Evolutionary conservation across 1,284 basidiomycete genomes (phyloP).

Genomic region (Microbotryum scabiosae): DNA sequence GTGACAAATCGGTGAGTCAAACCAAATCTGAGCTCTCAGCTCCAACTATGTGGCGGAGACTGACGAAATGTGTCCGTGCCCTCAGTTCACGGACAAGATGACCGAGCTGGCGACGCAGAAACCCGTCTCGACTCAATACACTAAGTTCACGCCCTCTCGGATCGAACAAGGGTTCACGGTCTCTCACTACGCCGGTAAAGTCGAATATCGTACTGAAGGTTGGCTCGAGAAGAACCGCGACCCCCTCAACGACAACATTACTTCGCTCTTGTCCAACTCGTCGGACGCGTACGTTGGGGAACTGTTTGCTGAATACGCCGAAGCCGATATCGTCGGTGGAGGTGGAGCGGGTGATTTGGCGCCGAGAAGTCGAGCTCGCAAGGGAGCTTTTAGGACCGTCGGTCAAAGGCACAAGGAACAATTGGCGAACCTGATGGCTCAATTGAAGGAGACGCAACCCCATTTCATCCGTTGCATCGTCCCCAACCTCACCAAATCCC

Average conservation of each 20-base stretch:
- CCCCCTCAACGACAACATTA: conserved; percentile 92
- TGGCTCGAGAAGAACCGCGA: conserved; percentile 99
- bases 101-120: conserved; percentile 13
- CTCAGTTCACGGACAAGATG: conserved; percentile 27
- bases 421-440: conserved; percentile 79
- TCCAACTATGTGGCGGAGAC: conserved; percentile 1
- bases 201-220: conserved; percentile 90
- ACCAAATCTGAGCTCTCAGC: not conserved
- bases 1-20: conserved; percentile 58
- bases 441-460: conserved; percentile 88
- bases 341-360: conserved; percentile 37
- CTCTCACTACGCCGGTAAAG: conserved; percentile 92
- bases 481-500: conserved; percentile 86
- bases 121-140: conserved; percentile 20
- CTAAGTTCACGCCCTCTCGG: conserved; percentile 77
- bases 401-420: conserved; percentile 96
- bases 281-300: conserved; percentile 70
- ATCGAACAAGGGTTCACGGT: conserved; percentile 90
- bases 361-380: conserved; percentile 65
- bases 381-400: conserved; percentile 93
- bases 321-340: conserved; percentile 29
- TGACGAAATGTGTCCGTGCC: not conserved
- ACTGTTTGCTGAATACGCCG: conserved; percentile 77
- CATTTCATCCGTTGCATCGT: conserved; percentile 99
- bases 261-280: conserved; percentile 76